A percentile compares a stretch with the other conserved stretches of the same genome.
Conservation (phyloP, 352 stramenopile genomes). For the Plasmopara muralis region DNA sequence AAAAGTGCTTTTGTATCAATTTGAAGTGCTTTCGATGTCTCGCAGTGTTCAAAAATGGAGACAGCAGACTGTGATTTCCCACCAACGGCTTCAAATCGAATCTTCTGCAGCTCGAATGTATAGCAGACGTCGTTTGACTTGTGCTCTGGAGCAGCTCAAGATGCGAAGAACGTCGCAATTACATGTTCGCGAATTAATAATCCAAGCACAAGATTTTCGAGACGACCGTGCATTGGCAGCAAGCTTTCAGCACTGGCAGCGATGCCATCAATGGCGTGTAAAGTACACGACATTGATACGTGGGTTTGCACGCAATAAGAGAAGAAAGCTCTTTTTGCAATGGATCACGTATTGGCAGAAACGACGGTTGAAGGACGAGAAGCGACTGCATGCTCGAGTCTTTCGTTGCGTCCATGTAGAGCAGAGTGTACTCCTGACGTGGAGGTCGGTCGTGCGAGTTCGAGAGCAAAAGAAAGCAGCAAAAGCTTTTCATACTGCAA, state of each 20-base stretch:
- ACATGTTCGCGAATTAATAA: background rate
- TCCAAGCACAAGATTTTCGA: constrained; percentile 4
- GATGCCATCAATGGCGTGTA: constrained; percentile 20
- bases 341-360: constrained; percentile 27
- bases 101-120: constrained; percentile 4
- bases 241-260: constrained; percentile 21
- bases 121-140: constrained; percentile 5
- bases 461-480: constrained; percentile 10
- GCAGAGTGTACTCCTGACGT: constrained; percentile 6
- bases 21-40: constrained; percentile 5
- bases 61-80: constrained; percentile 3
- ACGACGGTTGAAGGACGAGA: constrained; percentile 3
- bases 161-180: constrained; percentile 6
- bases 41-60: constrained; percentile 19
- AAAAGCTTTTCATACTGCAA: constrained; percentile 7
- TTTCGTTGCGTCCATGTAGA: constrained; percentile 20
- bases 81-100: constrained; percentile 2
- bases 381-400: constrained; percentile 16
- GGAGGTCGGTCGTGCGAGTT: constrained; percentile 3
- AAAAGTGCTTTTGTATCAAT: background rate
- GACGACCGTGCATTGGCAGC: background rate
- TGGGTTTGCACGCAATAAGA: constrained; percentile 24
- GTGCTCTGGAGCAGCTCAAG: constrained; percentile 6
- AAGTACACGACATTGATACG: constrained; percentile 21
- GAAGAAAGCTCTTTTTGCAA: constrained; percentile 19